Conservation (phyloP, 2,329 filamentous ascomycete genomes). For the Rhynchosporium agropyri region DNA sequence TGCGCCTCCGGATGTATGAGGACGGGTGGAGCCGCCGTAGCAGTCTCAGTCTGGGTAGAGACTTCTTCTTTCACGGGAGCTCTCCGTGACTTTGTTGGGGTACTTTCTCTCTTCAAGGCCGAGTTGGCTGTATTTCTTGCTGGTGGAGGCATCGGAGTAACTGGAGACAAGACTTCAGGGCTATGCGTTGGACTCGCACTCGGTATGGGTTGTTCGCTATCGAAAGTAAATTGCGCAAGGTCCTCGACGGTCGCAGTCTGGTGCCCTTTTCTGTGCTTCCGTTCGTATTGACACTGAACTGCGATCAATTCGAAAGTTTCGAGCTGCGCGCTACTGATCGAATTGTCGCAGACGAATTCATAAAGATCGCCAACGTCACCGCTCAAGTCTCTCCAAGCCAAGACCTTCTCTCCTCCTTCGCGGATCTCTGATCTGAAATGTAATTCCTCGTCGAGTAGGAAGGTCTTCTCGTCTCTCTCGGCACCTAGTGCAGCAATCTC, state of each 20-base stretch:
- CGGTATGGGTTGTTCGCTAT: constrained; percentile 63
- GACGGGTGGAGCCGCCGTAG: constrained; percentile 61
- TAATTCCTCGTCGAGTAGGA: constrained; percentile 88
- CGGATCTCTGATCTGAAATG: constrained; percentile 84
- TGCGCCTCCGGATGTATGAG: constrained; percentile 65
- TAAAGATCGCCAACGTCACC: constrained; percentile 94
- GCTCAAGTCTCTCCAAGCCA: constrained; percentile 94
- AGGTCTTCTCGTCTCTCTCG: constrained; percentile 96
- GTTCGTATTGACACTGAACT: constrained; percentile 94
- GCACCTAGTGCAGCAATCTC: constrained; percentile 71
- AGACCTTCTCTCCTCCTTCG: constrained; percentile 77
- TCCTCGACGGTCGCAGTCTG: constrained; percentile 81
- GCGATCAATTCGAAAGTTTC: constrained; percentile 81
- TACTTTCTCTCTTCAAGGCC: constrained; percentile 44
- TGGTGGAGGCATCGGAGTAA: constrained; percentile 33
- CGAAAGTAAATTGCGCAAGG: constrained; percentile 80
- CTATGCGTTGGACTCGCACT: constrained; percentile 62
- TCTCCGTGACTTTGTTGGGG: constrained; percentile 34
- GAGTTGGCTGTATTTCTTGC: constrained; percentile 48
- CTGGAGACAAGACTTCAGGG: constrained; percentile 47
- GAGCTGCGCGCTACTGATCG: constrained; percentile 70
- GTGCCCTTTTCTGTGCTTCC: constrained; percentile 82
- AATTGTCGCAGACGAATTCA: constrained; percentile 91
- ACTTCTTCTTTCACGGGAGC: constrained; percentile 45
- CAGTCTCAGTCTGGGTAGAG: constrained; percentile 37